Conservation (phyloP, 2,329 filamentous ascomycete species). For the Epichloe amarillans region DNA sequence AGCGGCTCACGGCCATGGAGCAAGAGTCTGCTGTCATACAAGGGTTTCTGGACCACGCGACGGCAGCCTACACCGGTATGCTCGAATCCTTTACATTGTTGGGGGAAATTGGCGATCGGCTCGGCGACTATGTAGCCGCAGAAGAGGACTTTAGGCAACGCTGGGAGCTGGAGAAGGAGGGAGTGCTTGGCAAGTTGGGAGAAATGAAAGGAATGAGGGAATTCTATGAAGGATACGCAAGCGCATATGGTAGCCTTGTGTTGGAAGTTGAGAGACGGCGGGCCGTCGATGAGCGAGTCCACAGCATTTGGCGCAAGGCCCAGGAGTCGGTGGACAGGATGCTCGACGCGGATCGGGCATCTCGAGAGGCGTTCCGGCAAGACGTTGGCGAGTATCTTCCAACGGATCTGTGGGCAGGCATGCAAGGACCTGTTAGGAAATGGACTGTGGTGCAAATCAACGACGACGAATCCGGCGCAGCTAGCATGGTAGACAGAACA, state of each 20-base stretch:
- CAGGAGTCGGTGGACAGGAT: conserved; percentile 64
- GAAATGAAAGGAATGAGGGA: conserved; percentile 65
- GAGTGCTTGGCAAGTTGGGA: conserved; percentile 53
- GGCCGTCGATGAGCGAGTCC: conserved; percentile 59
- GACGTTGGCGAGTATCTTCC: conserved; percentile 81
- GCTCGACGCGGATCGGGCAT: conserved; percentile 55
- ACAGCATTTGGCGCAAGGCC: conserved; percentile 63
- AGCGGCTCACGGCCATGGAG: conserved; percentile 67
- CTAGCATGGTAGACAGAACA: conserved; percentile 4
- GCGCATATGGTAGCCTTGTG: conserved; percentile 72
- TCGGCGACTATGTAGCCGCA: conserved; percentile 52
- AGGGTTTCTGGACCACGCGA: conserved; percentile 41
- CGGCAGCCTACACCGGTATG: conserved; percentile 41
- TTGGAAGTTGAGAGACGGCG: conserved; percentile 70
- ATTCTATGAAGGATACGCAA: conserved; percentile 81
- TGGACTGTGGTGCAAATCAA: conserved; percentile 34
- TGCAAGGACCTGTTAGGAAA: conserved; percentile 44
- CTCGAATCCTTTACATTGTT: conserved; percentile 52
- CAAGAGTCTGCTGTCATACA: conserved; percentile 49
- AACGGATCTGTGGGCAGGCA: conserved; percentile 72
- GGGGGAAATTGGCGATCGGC: conserved; percentile 53
- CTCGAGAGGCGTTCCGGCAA: conserved; percentile 64
- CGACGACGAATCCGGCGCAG: conserved; percentile 12
- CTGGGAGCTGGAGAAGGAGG: conserved; percentile 64
- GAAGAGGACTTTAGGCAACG: conserved; percentile 48